Evolutionary conservation across 2,329 filamentous ascomycete genomes (phyloP), one percentile per base, ranked within the genome.

Genomic region (Colletotrichum acutatum): DNA sequence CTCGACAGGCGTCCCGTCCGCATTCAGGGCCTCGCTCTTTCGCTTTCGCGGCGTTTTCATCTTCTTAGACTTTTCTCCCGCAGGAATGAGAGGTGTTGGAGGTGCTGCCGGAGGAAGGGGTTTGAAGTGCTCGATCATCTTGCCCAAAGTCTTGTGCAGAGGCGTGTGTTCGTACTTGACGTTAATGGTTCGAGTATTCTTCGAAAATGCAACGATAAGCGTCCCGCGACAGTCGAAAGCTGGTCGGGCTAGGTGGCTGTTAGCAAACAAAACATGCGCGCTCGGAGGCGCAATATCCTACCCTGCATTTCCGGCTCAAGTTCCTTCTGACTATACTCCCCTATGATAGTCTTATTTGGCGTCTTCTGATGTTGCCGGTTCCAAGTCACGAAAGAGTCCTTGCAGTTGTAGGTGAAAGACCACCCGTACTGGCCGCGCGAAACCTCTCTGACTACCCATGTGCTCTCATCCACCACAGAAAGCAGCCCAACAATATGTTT

Each of bases 181-280:
- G 12, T 84, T 83, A 52, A 91, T 86, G 9, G 82, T 80, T 37
- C 85, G 85, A 34, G 81, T 84, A 28, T 82, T 83, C 67, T 84
- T 86, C 7, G 84, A 83, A 74, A 91, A 90, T 1, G 83, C 78
- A 56, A 91, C 83, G 2, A 80, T 83, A 22, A 90, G 78, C 0
- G 82, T 82, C 22, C 89, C 89, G 49, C 87, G 84, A 72, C 89
- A 91, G 76, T 91, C 88, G 74, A 90, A 91, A 0, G 89, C 89
- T 64, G 89, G 89, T 16, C 89, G 87, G 32, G 81, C 87, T 89
- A 74, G 19, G 53, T 37, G 9, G 22, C 32, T 5, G 52, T 69
- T 19, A 74, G 63, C 19, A 37, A 1, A 49, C 9, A 14, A 19
- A 16, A 30, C 28, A 11, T 3, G 22, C 14, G 19, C 30, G 11